phyloP scores from a whole-genome alignment of 208 protist genomes.

The Trypanosoma conorhini region DNA sequence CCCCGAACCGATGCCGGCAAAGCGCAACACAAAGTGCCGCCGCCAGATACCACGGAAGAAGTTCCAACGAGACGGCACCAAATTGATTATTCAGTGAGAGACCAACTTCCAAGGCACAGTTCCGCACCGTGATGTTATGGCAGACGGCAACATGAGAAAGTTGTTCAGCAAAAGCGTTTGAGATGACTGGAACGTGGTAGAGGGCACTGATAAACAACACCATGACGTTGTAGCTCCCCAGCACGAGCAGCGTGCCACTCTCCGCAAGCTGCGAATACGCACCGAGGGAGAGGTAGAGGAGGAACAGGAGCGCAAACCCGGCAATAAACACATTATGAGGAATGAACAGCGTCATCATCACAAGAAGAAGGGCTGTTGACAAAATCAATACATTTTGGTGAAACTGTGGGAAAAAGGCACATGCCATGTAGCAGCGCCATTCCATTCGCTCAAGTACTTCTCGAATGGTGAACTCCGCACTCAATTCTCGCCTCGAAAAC shows the following conservation, averaged over 20 bases:
- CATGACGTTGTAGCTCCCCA: conserved; percentile 23
- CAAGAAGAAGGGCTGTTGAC: conserved; percentile 3
- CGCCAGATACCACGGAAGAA: conserved; percentile 15
- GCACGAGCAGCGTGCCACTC: conserved; percentile 3
- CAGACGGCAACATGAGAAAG: conserved; percentile 2
- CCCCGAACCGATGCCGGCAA: conserved; percentile 5
- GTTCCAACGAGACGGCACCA: conserved; percentile 9
- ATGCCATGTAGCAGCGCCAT: conserved; percentile 11
- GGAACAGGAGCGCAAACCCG: conserved; percentile 27
- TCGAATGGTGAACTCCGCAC: conserved; percentile 5
- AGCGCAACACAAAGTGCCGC: conserved; percentile 7
- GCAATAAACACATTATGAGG: conserved; percentile 21
- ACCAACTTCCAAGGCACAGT: conserved; percentile 21
- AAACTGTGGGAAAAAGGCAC: conserved; percentile 14
- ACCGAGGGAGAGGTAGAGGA: conserved; percentile 22
- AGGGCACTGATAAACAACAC: conserved; percentile 21
- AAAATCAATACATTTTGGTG: conserved; percentile 8
- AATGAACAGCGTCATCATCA: conserved; percentile 18
- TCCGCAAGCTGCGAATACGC: conserved; percentile 12
- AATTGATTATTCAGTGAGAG: neutral
- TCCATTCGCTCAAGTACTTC: conserved; percentile 16
- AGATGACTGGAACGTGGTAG: conserved; percentile 14
- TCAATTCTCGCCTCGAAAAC: neutral
- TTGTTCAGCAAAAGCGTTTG: conserved; percentile 1
- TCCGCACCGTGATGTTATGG: conserved; percentile 7